A percentile compares a stretch with the other conserved stretches of the same genome.
Evolutionary conservation across 768 basidiomycete genomes (phyloP).

Genomic region (Pisolithus orientalis): DNA sequence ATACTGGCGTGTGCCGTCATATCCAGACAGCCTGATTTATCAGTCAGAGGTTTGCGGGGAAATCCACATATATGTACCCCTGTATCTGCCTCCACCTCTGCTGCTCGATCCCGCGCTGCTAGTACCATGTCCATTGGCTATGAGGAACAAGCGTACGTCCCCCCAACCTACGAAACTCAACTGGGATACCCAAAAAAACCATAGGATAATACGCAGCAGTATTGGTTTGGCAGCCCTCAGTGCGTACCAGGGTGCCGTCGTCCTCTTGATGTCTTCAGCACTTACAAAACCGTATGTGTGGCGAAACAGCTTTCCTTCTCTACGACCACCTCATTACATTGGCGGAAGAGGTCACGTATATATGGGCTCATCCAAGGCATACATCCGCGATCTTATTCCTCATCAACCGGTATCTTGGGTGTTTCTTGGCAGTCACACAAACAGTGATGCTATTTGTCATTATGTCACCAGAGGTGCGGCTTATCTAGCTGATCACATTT

Average conservation of each 20-base stretch:
- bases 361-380: constrained; percentile 40
- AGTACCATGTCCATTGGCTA: neutral
- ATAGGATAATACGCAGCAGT: neutral
- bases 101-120: neutral
- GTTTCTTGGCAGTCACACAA: constrained; percentile 34
- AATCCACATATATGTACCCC: too few species aligned
- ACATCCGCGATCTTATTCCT: constrained; percentile 40
- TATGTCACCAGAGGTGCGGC: constrained; percentile 4
- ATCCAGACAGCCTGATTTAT: too few species aligned
- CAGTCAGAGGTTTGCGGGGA: too few species aligned
- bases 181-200: neutral
- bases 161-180: neutral
- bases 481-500: neutral
- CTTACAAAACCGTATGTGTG: neutral
- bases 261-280: neutral
- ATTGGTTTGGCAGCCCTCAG: neutral
- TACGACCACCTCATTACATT: constrained; percentile 28
- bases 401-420: constrained; percentile 43
- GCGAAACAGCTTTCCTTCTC: constrained; percentile 17
- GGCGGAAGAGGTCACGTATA: constrained; percentile 32
- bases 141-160: constrained; percentile 1
- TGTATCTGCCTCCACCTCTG: too few species aligned
- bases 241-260: neutral
- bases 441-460: constrained; percentile 23
- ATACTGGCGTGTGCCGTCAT: too few species aligned